Evolutionary conservation across 352 stramenopile species (phyloP), one percentile per base, ranked within the genome.

Genomic region (Phytophthora sojae): DNA sequence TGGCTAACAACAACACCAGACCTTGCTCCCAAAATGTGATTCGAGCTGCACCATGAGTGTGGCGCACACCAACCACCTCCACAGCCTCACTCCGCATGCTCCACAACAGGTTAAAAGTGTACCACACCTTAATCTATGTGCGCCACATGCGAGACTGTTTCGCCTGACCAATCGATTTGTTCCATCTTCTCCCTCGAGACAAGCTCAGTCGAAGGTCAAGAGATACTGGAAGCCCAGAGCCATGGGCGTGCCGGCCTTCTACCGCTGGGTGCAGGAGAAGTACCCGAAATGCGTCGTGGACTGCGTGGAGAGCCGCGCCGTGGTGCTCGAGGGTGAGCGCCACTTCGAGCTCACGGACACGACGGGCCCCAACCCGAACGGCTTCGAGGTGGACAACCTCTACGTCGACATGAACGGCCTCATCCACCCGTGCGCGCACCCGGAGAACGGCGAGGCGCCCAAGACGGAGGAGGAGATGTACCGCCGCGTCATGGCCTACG

Each of bases 401-500:
- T 99, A 99, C 71, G 91, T 99, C 35, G 98, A 99, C 78, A 99
- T 99, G 98, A 99, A 99, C 80, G 98, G 98, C 3, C 98, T 99
- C 57, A 99, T 99, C 77, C 98, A 99, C 77, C 97, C 97, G 21
- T 99, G 98, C 76, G 96, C 95, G 5, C 98, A 99, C 82, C 97
- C 97, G 19, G 97, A 99, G 81, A 85, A 90, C 59, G 88, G 86
- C 37, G 88, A 94, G 49, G 76, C 86, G 57, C 98, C 98, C 3
- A 91, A 92, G 58, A 99, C 92, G 17, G 97, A 99, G 73, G 92
- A 98, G 69, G 97, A 99, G 78, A 99, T 99, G 98, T 99, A 99
- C 76, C 84, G 97, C 56, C 98, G 98, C 69, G 84, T 98, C 45
- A 96, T 97, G 82, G 79, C 81, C 23, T 99, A 99, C 67, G 89